Base-by-base conservation (phyloP, 129 eudicot species). In the Chrysanthemum seticuspe region DNA sequence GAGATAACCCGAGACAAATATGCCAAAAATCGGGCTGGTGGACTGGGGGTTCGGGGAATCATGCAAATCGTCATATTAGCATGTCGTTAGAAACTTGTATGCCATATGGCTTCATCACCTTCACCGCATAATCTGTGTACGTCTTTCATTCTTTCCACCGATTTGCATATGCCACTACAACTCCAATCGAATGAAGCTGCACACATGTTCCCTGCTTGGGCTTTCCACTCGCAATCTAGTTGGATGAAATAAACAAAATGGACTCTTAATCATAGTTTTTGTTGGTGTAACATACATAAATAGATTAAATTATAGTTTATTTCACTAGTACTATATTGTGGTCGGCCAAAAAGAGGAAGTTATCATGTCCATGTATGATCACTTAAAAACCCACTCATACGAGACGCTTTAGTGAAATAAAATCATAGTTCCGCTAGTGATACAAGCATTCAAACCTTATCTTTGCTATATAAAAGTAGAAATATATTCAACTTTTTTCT, bases 161-260 rank as follows among this genome's bases (percentile, higher is more conserved):
- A 90, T 70, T 83, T 90, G 86, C 97, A 90, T 70, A 90, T 72
- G 16, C 97, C 94, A 29, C 97, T 90, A 74, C 97, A 90, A 63
- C 97, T 90, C 94, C 97, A 90, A 76, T 90, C 97, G n/a, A 90
- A 90, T 4, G 97, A 85, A 59, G 96, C 96, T 51, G 84, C 96
- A 60, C 96, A 90, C 45, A 83, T 53, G 77, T 87, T 90, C 36
- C 97, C 97, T 1, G 87, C 91, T 75, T 90, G 91, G 0, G 87
- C 86, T 70, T 90, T 90, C 91, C 87, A 83, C 78, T 90, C 94
- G 31, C 96, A 90, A 65, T 90, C 96, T 90, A 58, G 54, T 67
- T 27, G 10, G 53, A 40, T 36, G 62, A 75, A 36, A n/a, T 9
- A 21, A 78, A 78, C 72, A 36, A 62, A 70, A 14, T 34, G 47